Evolutionary conservation across 768 basidiomycete genomes (phyloP).

Genomic region (Rhodotorula babjevae): DNA sequence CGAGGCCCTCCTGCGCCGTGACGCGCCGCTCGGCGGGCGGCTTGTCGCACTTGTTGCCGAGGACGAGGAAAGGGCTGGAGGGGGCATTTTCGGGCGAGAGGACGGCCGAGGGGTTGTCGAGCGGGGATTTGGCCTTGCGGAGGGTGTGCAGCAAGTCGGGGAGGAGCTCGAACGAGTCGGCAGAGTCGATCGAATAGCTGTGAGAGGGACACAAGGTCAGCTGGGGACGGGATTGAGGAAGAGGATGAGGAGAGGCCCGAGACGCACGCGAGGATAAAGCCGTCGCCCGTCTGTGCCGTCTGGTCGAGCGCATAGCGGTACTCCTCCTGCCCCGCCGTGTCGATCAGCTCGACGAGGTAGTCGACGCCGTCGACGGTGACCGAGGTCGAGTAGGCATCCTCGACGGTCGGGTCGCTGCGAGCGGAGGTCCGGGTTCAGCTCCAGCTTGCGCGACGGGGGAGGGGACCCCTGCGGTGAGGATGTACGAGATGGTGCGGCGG

Average conservation of each 20-base stretch:
- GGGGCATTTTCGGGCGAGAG: constrained; percentile 75
- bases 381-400: constrained; percentile 74
- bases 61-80: constrained; percentile 80
- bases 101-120: constrained; percentile 12
- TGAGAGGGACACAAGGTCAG: not conserved
- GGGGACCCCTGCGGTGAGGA: no score
- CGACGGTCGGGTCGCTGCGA: constrained; percentile 91
- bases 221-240: no score
- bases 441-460: not conserved
- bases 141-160: constrained; percentile 24
- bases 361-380: constrained; percentile 78
- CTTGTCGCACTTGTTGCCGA: constrained; percentile 82
- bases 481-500: no score
- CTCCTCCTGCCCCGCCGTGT: constrained; percentile 90
- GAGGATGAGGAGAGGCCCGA: no score
- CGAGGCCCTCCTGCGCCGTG: not conserved
- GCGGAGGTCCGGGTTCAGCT: constrained; percentile 69
- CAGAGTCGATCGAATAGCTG: constrained; percentile 33
- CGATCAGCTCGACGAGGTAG: constrained; percentile 94
- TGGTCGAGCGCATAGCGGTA: not conserved
- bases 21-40: constrained; percentile 58
- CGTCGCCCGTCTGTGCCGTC: constrained; percentile 11
- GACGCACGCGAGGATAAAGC: constrained; percentile 29
- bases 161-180: constrained; percentile 19
- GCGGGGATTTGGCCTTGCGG: constrained; percentile 23